Conservation (phyloP, 2,329 filamentous ascomycete species). For the Lasiodiplodia sp. region DNA sequence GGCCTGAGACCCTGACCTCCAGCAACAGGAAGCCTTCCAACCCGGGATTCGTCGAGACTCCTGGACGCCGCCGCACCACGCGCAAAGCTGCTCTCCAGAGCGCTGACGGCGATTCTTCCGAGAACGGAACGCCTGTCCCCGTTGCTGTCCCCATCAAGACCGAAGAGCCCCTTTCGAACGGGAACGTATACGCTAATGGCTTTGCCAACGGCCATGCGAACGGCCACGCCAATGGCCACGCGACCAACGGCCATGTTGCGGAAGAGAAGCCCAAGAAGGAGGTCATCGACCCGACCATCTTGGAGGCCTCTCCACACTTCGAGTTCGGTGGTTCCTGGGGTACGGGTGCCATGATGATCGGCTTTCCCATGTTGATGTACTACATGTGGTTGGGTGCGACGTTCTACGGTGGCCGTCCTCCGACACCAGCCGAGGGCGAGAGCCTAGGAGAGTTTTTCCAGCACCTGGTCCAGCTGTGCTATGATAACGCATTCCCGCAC, state of each 20-base stretch:
- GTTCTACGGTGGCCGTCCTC: conserved; percentile 87
- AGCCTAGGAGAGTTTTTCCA: conserved; percentile 73
- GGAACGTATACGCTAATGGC: conserved; percentile 16
- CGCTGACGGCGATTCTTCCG: conserved; percentile 33
- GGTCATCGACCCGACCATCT: conserved; percentile 44
- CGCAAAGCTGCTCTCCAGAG: conserved; percentile 50
- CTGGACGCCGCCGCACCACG: conserved; percentile 52
- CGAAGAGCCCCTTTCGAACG: conserved; percentile 31
- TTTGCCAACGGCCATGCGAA: conserved; percentile 29
- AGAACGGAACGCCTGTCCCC: conserved; percentile 46
- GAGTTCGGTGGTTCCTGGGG: conserved; percentile 93
- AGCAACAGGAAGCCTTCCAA: conserved; percentile 47
- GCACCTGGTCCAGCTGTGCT: conserved; percentile 76
- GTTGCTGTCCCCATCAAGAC: not conserved
- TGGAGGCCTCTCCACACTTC: conserved; percentile 49
- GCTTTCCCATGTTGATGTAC: conserved; percentile 95
- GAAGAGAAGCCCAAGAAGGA: conserved; percentile 39
- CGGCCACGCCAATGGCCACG: conserved; percentile 43
- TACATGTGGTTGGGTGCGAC: conserved; percentile 99
- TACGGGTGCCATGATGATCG: conserved; percentile 83
- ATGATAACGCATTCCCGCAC: conserved; percentile 84
- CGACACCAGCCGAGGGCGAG: conserved; percentile 70
- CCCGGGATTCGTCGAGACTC: conserved; percentile 59
- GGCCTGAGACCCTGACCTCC: conserved; percentile 30
- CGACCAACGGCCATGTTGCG: conserved; percentile 45